A percentile compares a stretch with the other conserved stretches of the same genome.
These are phyloP conservation scores for Brasenia schreberi DNA, from an alignment of 164 flowering plant species.

Conservation along the genomic window DNA sequence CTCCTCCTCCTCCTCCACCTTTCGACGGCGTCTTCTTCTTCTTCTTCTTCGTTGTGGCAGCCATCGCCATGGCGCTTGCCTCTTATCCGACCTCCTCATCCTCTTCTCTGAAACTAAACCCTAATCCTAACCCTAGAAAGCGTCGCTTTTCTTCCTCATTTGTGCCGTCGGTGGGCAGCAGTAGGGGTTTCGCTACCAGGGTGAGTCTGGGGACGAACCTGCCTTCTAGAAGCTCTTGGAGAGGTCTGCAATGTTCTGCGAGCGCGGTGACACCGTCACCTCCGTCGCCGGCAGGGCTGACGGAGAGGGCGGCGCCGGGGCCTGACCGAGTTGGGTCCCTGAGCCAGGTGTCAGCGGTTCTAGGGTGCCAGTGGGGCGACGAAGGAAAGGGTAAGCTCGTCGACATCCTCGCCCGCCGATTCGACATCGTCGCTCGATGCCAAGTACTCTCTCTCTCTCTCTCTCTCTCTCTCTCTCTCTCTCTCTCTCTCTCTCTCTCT, in stretches of 20 bases:
- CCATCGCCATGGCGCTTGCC: background rate
- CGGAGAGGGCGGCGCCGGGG: constrained; percentile 13
- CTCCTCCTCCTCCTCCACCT: no score
- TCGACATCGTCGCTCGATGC: constrained; percentile 91
- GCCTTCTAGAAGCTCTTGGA: constrained; percentile 2
- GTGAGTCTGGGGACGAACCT: background rate
- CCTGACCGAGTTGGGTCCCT: constrained; percentile 41
- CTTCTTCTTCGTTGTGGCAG: background rate
- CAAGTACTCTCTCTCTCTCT: constrained; percentile 33
- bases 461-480: constrained; percentile 1
- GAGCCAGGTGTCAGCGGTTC: constrained; percentile 81
- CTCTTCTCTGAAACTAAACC: background rate
- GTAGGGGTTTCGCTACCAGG: background rate
- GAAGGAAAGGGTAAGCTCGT: constrained; percentile 98
- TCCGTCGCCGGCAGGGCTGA: constrained; percentile 14
- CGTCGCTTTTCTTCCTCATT: background rate
- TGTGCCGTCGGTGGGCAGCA: background rate
- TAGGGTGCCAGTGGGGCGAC: constrained; percentile 93
- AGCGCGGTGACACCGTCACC: constrained; percentile 17
- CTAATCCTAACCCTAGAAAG: background rate
- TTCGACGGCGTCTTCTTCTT: background rate
- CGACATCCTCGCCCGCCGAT: constrained; percentile 75
- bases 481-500: constrained; percentile 1
- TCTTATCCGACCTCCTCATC: background rate
- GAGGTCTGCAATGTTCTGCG: constrained; percentile 14